Percentiles rank a stretch among this genome's conserved stretches.
Evolutionary conservation across 2,329 filamentous ascomycete species (phyloP).

Genomic region (Trichocomaceae sp.): DNA sequence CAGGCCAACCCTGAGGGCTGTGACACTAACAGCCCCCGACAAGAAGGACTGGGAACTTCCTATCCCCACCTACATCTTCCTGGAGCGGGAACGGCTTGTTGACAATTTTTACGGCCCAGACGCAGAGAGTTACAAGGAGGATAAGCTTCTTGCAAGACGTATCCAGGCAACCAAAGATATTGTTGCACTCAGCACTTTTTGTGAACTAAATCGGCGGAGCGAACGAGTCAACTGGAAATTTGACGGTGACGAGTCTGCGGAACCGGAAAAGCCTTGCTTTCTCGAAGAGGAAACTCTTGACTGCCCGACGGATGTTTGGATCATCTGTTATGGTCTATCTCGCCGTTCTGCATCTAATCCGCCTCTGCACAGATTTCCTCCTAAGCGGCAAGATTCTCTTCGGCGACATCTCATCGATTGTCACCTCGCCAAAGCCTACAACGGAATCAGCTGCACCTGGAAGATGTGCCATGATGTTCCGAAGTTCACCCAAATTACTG

Average conservation of each 20-base stretch:
- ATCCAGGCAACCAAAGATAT: conserved; percentile 27
- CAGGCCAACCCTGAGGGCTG: conserved; percentile 53
- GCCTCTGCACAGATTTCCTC: conserved; percentile 19
- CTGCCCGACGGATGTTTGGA: conserved; percentile 21
- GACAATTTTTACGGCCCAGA: conserved; percentile 24
- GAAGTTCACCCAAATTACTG: conserved; percentile 17
- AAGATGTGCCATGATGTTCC: conserved; percentile 16
- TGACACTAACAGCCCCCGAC: conserved; percentile 63
- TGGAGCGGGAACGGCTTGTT: conserved; percentile 19
- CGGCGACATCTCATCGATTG: conserved; percentile 20
- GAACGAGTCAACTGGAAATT: conserved; percentile 21
- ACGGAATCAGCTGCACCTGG: conserved; percentile 20
- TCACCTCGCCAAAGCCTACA: conserved; percentile 17
- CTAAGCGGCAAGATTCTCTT: conserved; percentile 20
- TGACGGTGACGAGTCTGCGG: conserved; percentile 13
- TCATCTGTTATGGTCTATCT: conserved; percentile 24
- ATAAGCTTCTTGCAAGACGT: conserved; percentile 21
- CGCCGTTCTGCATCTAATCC: conserved; percentile 18
- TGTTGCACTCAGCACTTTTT: conserved; percentile 21
- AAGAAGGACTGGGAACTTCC: conserved; percentile 64
- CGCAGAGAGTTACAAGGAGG: conserved; percentile 20
- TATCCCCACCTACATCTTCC: conserved; percentile 20
- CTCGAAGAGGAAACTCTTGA: conserved; percentile 14
- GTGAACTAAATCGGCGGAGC: conserved; percentile 20
- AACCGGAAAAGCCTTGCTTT: conserved; percentile 15